Conservation (phyloP, 31 red algal species). For the Asparagopsis taxiformis region DNA sequence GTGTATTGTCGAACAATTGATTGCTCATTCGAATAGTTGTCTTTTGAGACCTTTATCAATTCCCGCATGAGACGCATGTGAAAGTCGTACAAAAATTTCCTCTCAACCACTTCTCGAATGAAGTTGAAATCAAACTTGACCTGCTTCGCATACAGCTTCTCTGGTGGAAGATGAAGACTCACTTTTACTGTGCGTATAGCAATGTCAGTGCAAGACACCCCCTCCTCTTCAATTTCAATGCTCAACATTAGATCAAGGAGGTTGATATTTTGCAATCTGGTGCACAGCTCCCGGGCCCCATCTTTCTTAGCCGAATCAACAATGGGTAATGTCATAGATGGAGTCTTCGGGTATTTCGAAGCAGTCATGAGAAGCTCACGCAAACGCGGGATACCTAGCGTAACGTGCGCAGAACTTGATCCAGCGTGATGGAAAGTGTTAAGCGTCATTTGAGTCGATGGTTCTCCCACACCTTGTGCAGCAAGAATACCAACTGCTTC, state of each 20-base stretch:
- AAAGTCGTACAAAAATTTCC: background rate
- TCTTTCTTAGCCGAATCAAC: background rate
- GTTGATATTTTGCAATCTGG: conserved; percentile 34
- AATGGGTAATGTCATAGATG: conserved; percentile 90
- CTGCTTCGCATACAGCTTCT: conserved; percentile 19
- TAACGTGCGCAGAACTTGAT: conserved; percentile 91
- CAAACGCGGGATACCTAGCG: conserved; percentile 91
- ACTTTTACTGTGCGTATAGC: background rate
- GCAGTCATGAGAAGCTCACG: conserved; percentile 98
- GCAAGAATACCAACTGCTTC: conserved; percentile 93
- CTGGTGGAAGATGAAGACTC: conserved; percentile 16
- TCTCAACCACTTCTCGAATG: background rate
- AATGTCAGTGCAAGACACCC: background rate
- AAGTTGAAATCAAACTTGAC: conserved; percentile 23
- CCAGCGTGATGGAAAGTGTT: conserved; percentile 99
- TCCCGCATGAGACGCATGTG: background rate
- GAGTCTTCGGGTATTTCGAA: conserved; percentile 76
- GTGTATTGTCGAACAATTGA: background rate
- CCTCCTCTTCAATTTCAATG: conserved; percentile 25
- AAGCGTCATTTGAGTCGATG: conserved; percentile 98
- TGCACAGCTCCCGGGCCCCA: conserved; percentile 24
- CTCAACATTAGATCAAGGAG: conserved; percentile 66
- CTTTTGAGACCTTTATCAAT: background rate
- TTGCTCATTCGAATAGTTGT: background rate
- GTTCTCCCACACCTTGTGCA: conserved; percentile 94